These are phyloP conservation scores for Starmerella stellata DNA, from an alignment of 805 yeast species.

Conservation along the genomic window DNA sequence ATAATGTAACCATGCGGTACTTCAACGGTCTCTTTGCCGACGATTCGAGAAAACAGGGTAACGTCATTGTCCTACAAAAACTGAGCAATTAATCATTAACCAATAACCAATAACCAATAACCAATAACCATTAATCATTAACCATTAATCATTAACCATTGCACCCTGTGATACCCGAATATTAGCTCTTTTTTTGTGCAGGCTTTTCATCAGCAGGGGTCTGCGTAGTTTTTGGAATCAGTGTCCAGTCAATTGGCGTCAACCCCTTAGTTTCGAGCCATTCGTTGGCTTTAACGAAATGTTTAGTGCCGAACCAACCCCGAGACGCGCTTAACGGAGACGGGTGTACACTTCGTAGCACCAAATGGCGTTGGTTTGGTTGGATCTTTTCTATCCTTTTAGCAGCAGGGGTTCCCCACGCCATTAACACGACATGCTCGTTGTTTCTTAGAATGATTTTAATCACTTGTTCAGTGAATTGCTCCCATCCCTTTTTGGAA, in stretches of 20 bases:
- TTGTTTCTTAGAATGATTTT: constrained; percentile 28
- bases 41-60: constrained; percentile 67
- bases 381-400: constrained; percentile 33
- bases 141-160: no score
- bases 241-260: constrained; percentile 50
- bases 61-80: constrained; percentile 59
- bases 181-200: neutral
- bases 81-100: no score
- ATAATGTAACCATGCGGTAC: constrained; percentile 30
- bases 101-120: no score
- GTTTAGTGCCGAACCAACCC: constrained; percentile 64
- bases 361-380: constrained; percentile 24
- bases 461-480: constrained; percentile 60
- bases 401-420: constrained; percentile 69
- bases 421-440: constrained; percentile 42
- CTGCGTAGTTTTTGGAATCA: constrained; percentile 15
- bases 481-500: constrained; percentile 81
- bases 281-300: constrained; percentile 55
- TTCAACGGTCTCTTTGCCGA: constrained; percentile 76
- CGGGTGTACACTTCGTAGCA: constrained; percentile 74
- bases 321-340: constrained; percentile 82
- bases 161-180: no score
- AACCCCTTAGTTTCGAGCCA: constrained; percentile 43
- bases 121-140: no score
- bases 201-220: no score